Percentiles rank a stretch among this genome's conserved stretches.
Evolutionary conservation across 2,329 filamentous ascomycete species (phyloP).

Genomic region (Xylaria sp.): DNA sequence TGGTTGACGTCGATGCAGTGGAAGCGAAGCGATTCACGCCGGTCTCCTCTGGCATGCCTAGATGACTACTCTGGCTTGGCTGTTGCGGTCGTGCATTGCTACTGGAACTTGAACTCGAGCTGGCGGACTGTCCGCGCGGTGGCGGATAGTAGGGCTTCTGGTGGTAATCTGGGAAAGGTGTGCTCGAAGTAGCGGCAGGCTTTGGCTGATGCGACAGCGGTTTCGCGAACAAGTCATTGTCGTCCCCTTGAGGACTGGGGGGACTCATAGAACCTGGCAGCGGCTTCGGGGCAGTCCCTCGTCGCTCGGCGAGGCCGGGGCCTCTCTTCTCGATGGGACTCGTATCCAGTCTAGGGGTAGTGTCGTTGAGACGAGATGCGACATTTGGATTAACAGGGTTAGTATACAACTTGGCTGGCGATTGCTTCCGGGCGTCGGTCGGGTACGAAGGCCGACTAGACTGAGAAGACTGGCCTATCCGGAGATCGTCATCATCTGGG

Average conservation of each 20-base stretch:
- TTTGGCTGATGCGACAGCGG: constrained; percentile 45
- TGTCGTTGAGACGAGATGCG: constrained; percentile 44
- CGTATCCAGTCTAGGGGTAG: constrained; percentile 50
- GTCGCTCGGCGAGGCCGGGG: constrained; percentile 69
- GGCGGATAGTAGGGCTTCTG: constrained; percentile 58
- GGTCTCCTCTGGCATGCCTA: constrained; percentile 40
- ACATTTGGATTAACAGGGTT: constrained; percentile 32
- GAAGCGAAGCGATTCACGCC: constrained; percentile 63
- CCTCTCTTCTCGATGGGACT: constrained; percentile 52
- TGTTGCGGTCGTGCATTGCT: constrained; percentile 31
- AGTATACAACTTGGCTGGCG: constrained; percentile 33
- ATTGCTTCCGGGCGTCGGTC: constrained; percentile 36
- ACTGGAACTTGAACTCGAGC: constrained; percentile 31
- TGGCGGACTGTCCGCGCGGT: constrained; percentile 38
- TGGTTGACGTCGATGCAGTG: constrained; percentile 89
- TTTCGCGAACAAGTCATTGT: constrained; percentile 74
- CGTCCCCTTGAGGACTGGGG: constrained; percentile 68
- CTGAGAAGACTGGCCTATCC: constrained; percentile 37
- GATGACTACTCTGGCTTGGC: constrained; percentile 29
- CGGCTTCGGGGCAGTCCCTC: constrained; percentile 75
- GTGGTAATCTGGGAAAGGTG: constrained; percentile 46
- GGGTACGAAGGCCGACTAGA: constrained; percentile 40
- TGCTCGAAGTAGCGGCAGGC: constrained; percentile 36
- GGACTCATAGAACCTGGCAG: constrained; percentile 62
- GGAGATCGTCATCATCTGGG: constrained; percentile 61